Percentiles rank a stretch among this genome's conserved stretches.
Conservation (phyloP, 345 rosid species). For the Eucalyptus melliodora region DNA sequence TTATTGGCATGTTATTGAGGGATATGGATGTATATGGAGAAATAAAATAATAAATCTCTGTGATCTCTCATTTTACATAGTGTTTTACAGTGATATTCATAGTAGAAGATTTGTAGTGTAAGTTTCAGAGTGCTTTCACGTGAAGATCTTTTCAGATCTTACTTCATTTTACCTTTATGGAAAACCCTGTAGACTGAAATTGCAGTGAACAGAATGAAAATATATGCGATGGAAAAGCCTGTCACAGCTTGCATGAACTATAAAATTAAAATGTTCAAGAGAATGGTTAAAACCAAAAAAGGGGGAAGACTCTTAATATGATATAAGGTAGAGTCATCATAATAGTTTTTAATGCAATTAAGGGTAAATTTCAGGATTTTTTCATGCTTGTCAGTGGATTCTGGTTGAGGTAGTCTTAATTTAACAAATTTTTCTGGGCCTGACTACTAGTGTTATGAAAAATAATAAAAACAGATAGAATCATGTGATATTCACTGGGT, state of each 20-base stretch:
- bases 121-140: neutral
- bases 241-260: neutral
- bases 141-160: neutral
- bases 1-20: neutral
- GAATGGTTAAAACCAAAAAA: neutral
- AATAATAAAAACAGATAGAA: neutral
- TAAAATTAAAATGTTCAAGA: neutral
- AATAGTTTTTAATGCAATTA: neutral
- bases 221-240: neutral
- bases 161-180: neutral
- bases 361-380: neutral
- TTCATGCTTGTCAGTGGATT: neutral
- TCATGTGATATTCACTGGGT: neutral
- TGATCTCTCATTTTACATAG: neutral
- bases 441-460: neutral
- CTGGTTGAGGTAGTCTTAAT: neutral
- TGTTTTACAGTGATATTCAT: neutral
- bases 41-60: neutral
- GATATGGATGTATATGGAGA: neutral
- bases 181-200: neutral
- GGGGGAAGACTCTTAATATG: neutral
- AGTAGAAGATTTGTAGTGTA: neutral
- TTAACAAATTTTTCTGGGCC: neutral
- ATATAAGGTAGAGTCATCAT: neutral
- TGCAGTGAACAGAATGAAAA: neutral